Evolutionary conservation across 2,329 filamentous ascomycete species (phyloP).

Genomic region (Venturia oleaginea): DNA sequence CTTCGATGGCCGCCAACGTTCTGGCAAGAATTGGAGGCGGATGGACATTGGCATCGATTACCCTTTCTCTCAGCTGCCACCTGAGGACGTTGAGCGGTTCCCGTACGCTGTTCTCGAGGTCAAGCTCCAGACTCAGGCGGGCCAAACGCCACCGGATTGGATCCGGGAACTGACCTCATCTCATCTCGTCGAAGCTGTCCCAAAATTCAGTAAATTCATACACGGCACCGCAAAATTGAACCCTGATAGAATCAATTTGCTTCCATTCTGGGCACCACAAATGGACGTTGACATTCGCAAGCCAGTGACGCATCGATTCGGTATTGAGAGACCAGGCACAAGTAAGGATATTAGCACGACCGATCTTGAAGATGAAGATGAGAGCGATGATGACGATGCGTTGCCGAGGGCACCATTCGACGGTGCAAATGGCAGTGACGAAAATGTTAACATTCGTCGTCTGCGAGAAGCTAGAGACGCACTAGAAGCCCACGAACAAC

Average conservation of each 20-base stretch:
- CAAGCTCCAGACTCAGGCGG: conserved; percentile 91
- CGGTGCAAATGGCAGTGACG: conserved; percentile 25
- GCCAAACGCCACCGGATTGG: conserved; percentile 93
- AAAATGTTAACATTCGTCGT: conserved; percentile 37
- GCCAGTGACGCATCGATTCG: conserved; percentile 77
- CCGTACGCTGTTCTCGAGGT: conserved; percentile 95
- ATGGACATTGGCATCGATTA: conserved; percentile 97
- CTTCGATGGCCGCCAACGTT: conserved; percentile 64
- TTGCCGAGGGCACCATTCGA: conserved; percentile 21
- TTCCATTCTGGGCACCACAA: conserved; percentile 97
- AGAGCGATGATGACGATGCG: conserved; percentile 48
- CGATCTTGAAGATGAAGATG: conserved; percentile 66
- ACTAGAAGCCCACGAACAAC: conserved; percentile 41
- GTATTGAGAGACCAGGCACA: conserved; percentile 71
- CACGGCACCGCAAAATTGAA: conserved; percentile 87
- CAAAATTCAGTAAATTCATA: conserved; percentile 99
- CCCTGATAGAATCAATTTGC: conserved; percentile 73
- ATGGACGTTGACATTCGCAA: conserved; percentile 98
- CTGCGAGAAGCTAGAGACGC: conserved; percentile 43
- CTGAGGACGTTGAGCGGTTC: conserved; percentile 80
- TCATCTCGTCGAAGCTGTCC: conserved; percentile 95
- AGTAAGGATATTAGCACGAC: conserved; percentile 69
- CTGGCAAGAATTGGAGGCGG: conserved; percentile 86
- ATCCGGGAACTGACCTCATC: conserved; percentile 87
- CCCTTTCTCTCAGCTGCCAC: conserved; percentile 80